Percentiles rank a stretch among this genome's conserved stretches.
Conservation (phyloP, 2,329 filamentous ascomycete genomes). For the Mollisiaceae sp. region DNA sequence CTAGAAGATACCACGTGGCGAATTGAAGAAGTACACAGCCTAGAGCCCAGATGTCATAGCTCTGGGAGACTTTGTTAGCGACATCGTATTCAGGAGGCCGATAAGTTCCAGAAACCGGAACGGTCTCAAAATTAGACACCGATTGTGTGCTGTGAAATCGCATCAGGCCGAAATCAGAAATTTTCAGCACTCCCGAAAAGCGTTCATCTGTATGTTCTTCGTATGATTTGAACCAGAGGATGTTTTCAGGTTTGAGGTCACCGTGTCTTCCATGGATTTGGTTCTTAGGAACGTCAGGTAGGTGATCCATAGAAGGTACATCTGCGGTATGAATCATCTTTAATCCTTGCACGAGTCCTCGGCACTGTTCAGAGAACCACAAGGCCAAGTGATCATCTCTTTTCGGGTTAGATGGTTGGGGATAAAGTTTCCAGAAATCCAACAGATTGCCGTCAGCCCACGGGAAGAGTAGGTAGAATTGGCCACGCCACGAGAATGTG, state of each 20-base stretch:
- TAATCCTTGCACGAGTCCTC: not conserved
- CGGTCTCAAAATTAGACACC: not conserved
- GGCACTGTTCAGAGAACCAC: not conserved
- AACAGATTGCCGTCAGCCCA: constrained; percentile 6
- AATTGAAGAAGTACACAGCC: constrained; percentile 5
- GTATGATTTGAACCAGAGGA: constrained; percentile 7
- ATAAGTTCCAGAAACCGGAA: not conserved
- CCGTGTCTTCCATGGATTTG: not conserved
- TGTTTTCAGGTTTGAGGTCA: constrained; percentile 5
- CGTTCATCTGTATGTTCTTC: not conserved
- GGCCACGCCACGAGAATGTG: not conserved
- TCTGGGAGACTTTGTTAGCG: not conserved
- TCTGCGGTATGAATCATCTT: not conserved
- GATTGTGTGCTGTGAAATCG: not conserved
- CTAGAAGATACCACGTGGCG: not conserved
- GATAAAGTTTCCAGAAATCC: constrained; percentile 5
- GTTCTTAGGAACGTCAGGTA: not conserved
- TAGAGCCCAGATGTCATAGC: constrained; percentile 1
- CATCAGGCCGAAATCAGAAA: constrained; percentile 4
- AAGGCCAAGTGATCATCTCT: not conserved
- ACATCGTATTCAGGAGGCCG: constrained; percentile 9
- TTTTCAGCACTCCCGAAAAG: not conserved
- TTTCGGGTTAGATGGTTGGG: not conserved
- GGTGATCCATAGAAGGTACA: not conserved
- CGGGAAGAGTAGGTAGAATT: constrained; percentile 1